Base-by-base conservation (phyloP, 331 rosid genomes). In the Dryas integrifolia region DNA sequence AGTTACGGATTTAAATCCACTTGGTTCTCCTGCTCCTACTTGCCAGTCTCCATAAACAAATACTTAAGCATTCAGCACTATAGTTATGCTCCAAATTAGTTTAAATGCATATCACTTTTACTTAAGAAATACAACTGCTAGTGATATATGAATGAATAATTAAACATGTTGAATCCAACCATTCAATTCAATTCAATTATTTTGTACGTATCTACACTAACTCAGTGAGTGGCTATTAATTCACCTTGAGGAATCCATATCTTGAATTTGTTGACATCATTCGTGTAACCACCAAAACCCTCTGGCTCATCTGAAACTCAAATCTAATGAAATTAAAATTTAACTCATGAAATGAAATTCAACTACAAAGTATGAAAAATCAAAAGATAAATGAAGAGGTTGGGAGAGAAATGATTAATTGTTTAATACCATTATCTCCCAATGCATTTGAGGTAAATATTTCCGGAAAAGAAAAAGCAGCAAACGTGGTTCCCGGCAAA, bases 221-320 rank as follows among this genome's bases (percentile, higher is more conserved):
- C 12, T 40, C 9, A 64, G 35, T 30, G 14, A 9, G 15, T 43
- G 1, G 18, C 9, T 14, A 30, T 30, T 30, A 35, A 45, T 57
- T 81, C 79, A 91, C 98, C 98, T 91, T 80, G 83, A 4, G 92
- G 98, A 79, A 94, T 80, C 67, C 62, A 80, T 57, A 94, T 77
- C 83, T 86, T 84, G 90, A 89, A 94, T 84, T 89, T 94, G 82
- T 89, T 91, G 38, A 50, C 89, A 63, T 88, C 97, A 50, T 94
- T 97, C 0, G 83, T 76, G 78, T 86, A 94, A 49, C 76, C 7
- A 46, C 92, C 87, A 77, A 80, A 86, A 53, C 83, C 92, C 69
- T 88, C 88, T 2, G 87, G 41, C 16, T 60, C 84, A 46, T 86
- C 92, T 85, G 81, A 46, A 68, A 76, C 53, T 3, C 21, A 14